Conservation (phyloP, 2,329 filamentous ascomycete genomes). For the Penicillium sp. region DNA sequence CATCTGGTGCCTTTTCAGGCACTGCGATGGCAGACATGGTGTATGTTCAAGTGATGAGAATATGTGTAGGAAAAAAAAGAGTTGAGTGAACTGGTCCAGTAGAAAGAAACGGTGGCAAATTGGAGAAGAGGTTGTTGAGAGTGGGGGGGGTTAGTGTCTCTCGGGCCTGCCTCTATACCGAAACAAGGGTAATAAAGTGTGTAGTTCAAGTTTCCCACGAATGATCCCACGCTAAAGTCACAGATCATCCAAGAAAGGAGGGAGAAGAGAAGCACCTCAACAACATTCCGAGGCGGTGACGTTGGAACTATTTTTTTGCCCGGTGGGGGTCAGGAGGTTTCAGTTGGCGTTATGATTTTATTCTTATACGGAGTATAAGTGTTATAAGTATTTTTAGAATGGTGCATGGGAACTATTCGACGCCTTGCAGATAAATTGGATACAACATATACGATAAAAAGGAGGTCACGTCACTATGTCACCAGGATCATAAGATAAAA, state of each 20-base stretch:
- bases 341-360: not conserved
- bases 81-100: not conserved
- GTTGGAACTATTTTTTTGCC: constrained; percentile 11
- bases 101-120: constrained; percentile 3
- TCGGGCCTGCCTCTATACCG: not conserved
- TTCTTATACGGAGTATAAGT: too few species aligned
- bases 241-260: not conserved
- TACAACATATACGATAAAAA: not conserved
- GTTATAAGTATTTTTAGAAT: not conserved
- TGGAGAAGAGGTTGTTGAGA: not conserved
- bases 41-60: not conserved
- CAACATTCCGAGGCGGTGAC: constrained; percentile 8
- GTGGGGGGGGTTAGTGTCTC: not conserved
- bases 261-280: not conserved
- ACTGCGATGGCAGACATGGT: constrained; percentile 33
- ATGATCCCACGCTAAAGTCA: not conserved
- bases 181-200: not conserved
- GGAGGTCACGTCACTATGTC: not conserved
- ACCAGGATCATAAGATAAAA: not conserved
- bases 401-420: not conserved
- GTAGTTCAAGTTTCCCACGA: not conserved
- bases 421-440: not conserved
- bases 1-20: constrained; percentile 63
- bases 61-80: not conserved
- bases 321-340: not conserved